Evolutionary conservation across 768 basidiomycete species (phyloP), one percentile per base, ranked within the genome.

Genomic region (Leccinum truebloodii): DNA sequence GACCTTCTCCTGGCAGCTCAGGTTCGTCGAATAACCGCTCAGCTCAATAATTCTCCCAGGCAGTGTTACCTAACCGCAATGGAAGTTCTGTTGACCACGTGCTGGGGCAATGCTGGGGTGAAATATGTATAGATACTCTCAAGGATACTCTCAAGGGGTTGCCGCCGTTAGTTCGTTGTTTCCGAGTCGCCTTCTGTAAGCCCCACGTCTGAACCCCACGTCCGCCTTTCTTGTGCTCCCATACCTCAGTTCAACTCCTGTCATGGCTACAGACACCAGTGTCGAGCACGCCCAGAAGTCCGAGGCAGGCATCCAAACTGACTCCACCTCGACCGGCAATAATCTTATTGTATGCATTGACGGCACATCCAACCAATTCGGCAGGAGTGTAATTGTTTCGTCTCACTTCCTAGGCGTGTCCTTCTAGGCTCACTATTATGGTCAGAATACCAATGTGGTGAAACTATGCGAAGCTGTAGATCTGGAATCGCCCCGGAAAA

Each of bases 261-360:
- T 41, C 18, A 41, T 41, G 39, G 39, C 39, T n/a, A 41, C 28
- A 28, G 28, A 28, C 28, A 28, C 28, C 28, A 2, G 39, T n/a
- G 39, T 18, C 3, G 39, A 9, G 8, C 18, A 28, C 18, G 18
- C 18, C 18, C 1, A 18, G 18, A n/a, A 4, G 7, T 41, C 39
- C 28, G 28, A 28, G 4, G 9, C 18, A 41, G 39, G 39, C 3
- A n/a, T 1, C 39, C 39, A 9, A n/a, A 41, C 18, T 4, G 39
- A 41, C 18, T 41, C 39, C 3, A 8, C 16, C 39, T 41, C 39
- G 39, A 32, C 32, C 32, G 10, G 28, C 28, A 64, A 67, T 55
- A 70, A 70, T 53, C 58, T 70, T 18, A 59, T 52, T 0, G 51
- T 52, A 3, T 52, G 51, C 30, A 52, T 52, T 16, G 51, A 52